Base-by-base conservation (phyloP, 2,329 filamentous ascomycete species). In the Fusarium brevicatenulatum region DNA sequence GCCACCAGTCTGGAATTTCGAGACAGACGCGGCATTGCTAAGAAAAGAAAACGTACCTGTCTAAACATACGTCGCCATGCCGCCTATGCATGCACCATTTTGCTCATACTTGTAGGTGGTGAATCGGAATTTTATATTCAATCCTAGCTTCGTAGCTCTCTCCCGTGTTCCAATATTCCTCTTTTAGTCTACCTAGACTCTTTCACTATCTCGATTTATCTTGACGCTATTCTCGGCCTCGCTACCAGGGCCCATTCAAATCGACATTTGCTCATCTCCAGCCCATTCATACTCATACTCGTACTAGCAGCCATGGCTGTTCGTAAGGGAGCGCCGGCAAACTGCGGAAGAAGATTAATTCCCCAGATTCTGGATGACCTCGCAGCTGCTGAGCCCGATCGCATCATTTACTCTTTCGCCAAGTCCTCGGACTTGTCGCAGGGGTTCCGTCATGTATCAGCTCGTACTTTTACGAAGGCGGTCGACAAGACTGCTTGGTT, bases 401-500 rank as follows among this genome's bases (percentile, higher is more conserved):
- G 75, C 5, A 63, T 67, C 15, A 50, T 81, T 7, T 80, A 74
- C 43, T 79, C 78, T 4, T 21, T 78, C 8, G 61, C 76, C 2
- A 77, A 55, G 5, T 59, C 56, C 5, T 52, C 66, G 4, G 62
- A 70, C 3, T 52, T 67, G 28, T 57, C 68, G 7, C 57, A 72
- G 4, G 68, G 70, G 3, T 78, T 79, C 23, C 62, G 55, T 2
- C 46, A 78, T 0, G 68, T 81, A 5, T 70, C 79, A 25, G 78
- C 79, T 18, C 68, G 55, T 9, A 18, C 47, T 1, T 80, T 81
- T 36, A 56, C 75, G 0, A 68, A 70, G 9, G 79, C 79, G 0
- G 70, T 81, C 15, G 70, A 81, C 46, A 80, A 79, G 56, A 77
- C 75, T 1, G 79, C 79, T 18, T 81, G 80, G 80, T 78, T 77